These are phyloP conservation scores for Mycena rosella DNA, from an alignment of 768 basidiomycete genomes.

Conservation along the genomic window DNA sequence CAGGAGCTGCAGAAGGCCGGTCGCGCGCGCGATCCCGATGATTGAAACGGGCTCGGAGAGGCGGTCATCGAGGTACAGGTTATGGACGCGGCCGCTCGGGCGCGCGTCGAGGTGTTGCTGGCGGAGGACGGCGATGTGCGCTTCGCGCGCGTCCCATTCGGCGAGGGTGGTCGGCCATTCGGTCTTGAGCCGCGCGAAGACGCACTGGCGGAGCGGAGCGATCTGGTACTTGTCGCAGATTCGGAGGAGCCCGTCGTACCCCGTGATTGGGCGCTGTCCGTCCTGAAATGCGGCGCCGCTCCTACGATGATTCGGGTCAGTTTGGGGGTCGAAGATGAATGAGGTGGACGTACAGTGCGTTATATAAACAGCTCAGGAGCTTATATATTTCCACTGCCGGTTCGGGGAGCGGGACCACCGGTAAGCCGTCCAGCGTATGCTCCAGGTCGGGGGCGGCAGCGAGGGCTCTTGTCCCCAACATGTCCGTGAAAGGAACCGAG, in stretches of 20 bases:
- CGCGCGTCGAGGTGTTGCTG: slow-evolving; percentile 1
- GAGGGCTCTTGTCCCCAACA: not conserved
- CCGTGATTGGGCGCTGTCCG: slow-evolving; percentile 3
- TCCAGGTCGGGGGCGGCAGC: not conserved
- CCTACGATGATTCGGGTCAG: not conserved
- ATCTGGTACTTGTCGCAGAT: slow-evolving; percentile 17
- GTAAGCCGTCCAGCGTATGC: not conserved
- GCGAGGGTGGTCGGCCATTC: slow-evolving; percentile 9
- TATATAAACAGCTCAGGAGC: slow-evolving; percentile 14
- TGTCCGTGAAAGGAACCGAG: slow-evolving; percentile 8
- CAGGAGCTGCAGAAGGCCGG: not conserved
- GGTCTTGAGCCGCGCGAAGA: slow-evolving; percentile 4
- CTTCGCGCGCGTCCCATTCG: slow-evolving; percentile 16
- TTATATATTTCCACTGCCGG: slow-evolving; percentile 9
- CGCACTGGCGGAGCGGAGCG: not conserved
- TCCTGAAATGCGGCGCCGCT: slow-evolving; percentile 1
- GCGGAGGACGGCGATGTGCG: not conserved
- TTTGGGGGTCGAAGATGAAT: no score
- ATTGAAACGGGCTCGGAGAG: slow-evolving; percentile 5
- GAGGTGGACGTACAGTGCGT: slow-evolving; percentile 10
- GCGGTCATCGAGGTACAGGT: slow-evolving; percentile 21
- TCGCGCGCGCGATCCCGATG: not conserved
- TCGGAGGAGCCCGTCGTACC: slow-evolving; percentile 17
- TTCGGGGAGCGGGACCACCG: slow-evolving; percentile 2
- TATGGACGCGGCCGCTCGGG: slow-evolving; percentile 7